Conservation (phyloP, 2,329 filamentous ascomycete genomes). For the Fusarium xylarioides region DNA sequence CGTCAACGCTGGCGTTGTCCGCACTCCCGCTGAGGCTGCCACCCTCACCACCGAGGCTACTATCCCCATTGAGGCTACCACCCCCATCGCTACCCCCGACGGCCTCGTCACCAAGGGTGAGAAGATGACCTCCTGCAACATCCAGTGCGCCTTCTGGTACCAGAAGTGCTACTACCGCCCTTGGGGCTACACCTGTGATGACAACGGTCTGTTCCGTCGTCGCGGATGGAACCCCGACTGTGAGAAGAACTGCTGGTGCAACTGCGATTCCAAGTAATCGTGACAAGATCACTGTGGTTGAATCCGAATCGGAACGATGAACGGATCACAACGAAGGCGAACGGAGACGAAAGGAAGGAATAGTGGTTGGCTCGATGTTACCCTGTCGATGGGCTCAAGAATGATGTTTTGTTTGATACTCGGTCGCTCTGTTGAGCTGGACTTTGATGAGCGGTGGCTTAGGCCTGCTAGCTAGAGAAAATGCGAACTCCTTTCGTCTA, state of each 20-base stretch:
- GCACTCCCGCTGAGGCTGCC: neutral
- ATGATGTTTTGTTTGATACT: neutral
- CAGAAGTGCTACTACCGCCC: slow-evolving; percentile 5
- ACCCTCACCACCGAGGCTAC: neutral
- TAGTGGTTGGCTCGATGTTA: neutral
- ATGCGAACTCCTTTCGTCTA: neutral
- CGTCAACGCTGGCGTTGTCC: neutral
- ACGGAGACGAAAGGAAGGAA: neutral
- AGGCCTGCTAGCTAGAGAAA: neutral
- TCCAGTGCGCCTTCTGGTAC: slow-evolving; percentile 2
- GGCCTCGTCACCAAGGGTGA: neutral
- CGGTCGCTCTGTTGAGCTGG: neutral
- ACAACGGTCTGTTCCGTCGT: neutral
- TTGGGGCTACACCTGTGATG: slow-evolving; percentile 11
- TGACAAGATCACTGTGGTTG: neutral
- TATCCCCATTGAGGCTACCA: neutral
- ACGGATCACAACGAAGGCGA: rapidly evolving
- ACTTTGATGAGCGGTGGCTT: neutral
- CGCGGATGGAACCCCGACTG: slow-evolving; percentile 9
- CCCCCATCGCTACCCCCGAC: neutral
- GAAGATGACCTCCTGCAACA: neutral
- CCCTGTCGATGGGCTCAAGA: neutral
- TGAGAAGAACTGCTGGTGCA: slow-evolving; percentile 12
- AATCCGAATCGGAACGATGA: neutral
- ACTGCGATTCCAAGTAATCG: slow-evolving; percentile 7